phyloP scores from a whole-genome alignment of 31 red algal species.

The Odonthalia washingtoniensis region DNA sequence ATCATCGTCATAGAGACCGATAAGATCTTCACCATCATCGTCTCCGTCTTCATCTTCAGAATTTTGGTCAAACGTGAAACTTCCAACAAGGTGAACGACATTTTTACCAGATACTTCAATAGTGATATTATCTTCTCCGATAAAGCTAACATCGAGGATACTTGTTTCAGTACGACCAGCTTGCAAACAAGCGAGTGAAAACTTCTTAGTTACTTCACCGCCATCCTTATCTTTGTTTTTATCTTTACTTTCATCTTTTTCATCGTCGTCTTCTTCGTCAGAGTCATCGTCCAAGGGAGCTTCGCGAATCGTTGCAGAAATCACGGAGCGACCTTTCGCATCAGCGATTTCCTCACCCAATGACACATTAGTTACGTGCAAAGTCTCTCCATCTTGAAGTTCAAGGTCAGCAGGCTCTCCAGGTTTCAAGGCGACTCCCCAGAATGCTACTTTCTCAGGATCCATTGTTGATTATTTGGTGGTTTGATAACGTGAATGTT shows the following conservation, averaged over 20 bases:
- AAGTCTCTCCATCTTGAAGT: slow-evolving; percentile 73
- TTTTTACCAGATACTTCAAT: slow-evolving; percentile 77
- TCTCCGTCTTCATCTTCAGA: slow-evolving; percentile 38
- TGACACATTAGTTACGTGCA: slow-evolving; percentile 70
- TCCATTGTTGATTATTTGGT: too few species aligned
- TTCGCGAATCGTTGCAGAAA: slow-evolving; percentile 41
- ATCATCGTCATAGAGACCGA: slow-evolving; percentile 33
- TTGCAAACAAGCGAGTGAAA: slow-evolving; percentile 43
- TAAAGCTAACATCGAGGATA: slow-evolving; percentile 63
- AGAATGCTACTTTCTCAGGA: slow-evolving; percentile 70
- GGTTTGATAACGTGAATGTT: too few species aligned
- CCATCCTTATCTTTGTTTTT: too few species aligned
- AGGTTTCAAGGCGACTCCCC: slow-evolving; percentile 76
- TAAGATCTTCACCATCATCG: slow-evolving; percentile 25
- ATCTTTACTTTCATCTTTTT: neutral
- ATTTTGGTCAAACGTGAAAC: slow-evolving; percentile 71
- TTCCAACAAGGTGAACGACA: slow-evolving; percentile 66
- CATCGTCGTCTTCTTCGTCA: slow-evolving; percentile 39
- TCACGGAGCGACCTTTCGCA: slow-evolving; percentile 41
- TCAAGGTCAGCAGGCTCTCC: slow-evolving; percentile 76
- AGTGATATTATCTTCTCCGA: slow-evolving; percentile 65
- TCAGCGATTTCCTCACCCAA: slow-evolving; percentile 61
- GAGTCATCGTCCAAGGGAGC: slow-evolving; percentile 46
- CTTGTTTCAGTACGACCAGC: slow-evolving; percentile 65
- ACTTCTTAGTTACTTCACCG: slow-evolving; percentile 17